Evolutionary conservation across 2,329 filamentous ascomycete genomes (phyloP), one percentile per base, ranked within the genome.

Genomic region (Xenoacremonium recifei): DNA sequence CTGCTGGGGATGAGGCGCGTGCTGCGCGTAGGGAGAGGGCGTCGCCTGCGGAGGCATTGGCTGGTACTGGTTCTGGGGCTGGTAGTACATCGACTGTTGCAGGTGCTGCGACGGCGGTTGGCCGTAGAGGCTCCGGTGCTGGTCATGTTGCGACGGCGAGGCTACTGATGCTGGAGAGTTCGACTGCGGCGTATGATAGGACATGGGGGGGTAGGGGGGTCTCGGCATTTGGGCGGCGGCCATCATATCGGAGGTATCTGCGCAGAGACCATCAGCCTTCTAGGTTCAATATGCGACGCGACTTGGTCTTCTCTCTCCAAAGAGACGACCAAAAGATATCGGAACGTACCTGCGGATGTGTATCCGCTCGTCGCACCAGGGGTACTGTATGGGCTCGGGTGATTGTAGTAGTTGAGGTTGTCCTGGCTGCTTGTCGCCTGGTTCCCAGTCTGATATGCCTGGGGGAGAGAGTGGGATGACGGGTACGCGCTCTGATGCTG

Each of bases 81-180:
- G 68, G 58, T 84, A 84, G 73, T 96, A 96, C 80, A 96, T 89
- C 25, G 86, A 75, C 59, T 81, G 83, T 54, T 87, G 87, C 55
- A 88, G 79, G 67, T 95, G 80, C 65, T 93, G 88, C 42, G 86
- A 82, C 27, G 83, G 72, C 37, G 86, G 85, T 58, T 91, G 87
- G 25, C 82, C 85, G 67, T 96, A 97, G 62, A 97, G 80, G 58
- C 82, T 85, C 55, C 91, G 79, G 70, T 95, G 89, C 61, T 92
- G 89, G 62, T 97, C 92, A 68, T 96, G 90, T 42, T 83, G 79
- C 44, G 90, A 89, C 17, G 89, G 85, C 23, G 92, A 96, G 50
- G 91, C 87, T 57, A 96, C 91, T 37, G 91, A 95, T 29, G 89
- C 89, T 36, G 92, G 92, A 41, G 92, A 96, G 68, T 92, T 95